These are phyloP conservation scores for Teunomyces lycoperdinae DNA, from an alignment of 805 yeast species.

Conservation along the genomic window DNA sequence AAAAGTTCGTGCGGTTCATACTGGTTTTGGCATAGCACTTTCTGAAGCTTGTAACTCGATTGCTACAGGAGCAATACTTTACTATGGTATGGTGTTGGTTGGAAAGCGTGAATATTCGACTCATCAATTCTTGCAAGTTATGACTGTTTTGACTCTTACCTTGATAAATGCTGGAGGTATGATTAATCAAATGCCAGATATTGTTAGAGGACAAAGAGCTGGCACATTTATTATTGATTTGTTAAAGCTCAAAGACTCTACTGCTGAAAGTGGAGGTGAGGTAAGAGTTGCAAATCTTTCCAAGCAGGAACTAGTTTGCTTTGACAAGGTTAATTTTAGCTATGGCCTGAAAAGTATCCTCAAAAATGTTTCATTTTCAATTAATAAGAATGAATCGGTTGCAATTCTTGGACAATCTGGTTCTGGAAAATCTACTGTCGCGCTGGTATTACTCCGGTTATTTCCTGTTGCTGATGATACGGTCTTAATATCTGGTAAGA, in stretches of 20 bases:
- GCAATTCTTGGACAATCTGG: slow-evolving; percentile 88
- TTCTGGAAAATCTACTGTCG: slow-evolving; percentile 82
- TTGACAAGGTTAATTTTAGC: slow-evolving; percentile 47
- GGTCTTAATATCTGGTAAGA: slow-evolving; percentile 45
- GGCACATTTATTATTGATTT: slow-evolving; percentile 50
- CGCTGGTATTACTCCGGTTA: slow-evolving; percentile 54
- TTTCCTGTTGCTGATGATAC: slow-evolving; percentile 39
- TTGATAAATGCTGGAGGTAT: slow-evolving; percentile 59
- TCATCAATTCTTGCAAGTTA: slow-evolving; percentile 61
- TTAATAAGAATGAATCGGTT: slow-evolving; percentile 49
- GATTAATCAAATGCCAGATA: slow-evolving; percentile 69
- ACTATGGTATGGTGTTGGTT: slow-evolving; percentile 76
- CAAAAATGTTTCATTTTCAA: slow-evolving; percentile 37
- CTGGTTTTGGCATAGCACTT: slow-evolving; percentile 67
- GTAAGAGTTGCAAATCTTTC: slow-evolving; percentile 4
- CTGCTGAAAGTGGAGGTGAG: slow-evolving; percentile 37
- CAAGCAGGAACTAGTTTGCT: slow-evolving; percentile 26
- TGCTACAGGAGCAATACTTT: slow-evolving; percentile 72
- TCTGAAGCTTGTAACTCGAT: slow-evolving; percentile 51
- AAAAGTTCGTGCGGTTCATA: slow-evolving; percentile 48
- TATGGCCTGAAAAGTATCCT: slow-evolving; percentile 44
- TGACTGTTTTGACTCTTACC: slow-evolving; percentile 72
- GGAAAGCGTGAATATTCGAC: slow-evolving; percentile 53
- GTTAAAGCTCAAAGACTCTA: slow-evolving; percentile 29
- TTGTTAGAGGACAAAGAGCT: slow-evolving; percentile 76